These are phyloP conservation scores for Rosa chinensis DNA, from an alignment of 306 rosid species.

Conservation along the genomic window DNA sequence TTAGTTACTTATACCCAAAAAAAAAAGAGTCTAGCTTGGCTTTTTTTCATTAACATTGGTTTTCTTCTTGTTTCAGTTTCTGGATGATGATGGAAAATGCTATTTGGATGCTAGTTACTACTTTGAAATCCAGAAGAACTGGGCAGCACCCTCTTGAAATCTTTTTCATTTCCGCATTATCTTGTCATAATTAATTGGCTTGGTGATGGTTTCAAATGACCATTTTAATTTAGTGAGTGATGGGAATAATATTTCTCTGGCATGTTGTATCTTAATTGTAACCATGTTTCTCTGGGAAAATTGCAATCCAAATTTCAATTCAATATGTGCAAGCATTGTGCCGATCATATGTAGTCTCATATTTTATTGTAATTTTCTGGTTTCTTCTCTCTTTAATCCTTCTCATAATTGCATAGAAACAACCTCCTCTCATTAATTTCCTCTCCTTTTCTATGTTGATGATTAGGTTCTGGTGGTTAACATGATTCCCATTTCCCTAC, in stretches of 20 bases:
- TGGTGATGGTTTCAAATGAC: conserved; percentile 19
- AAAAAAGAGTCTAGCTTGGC: neutral
- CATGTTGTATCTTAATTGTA: conserved; percentile 36
- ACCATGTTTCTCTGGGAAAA: conserved; percentile 19
- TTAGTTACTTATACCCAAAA: neutral
- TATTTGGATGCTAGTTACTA: conserved; percentile 68
- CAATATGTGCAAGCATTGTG: conserved; percentile 18
- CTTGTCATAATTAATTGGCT: conserved; percentile 4
- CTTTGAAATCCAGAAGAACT: conserved; percentile 84
- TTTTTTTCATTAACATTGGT: neutral
- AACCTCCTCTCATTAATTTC: conserved; percentile 17
- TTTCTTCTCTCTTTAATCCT: neutral
- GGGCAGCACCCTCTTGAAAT: conserved; percentile 54
- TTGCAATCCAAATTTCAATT: conserved; percentile 35
- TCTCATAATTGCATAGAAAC: neutral
- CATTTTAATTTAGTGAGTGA: conserved; percentile 6
- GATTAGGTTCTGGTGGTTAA: neutral
- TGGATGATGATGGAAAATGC: conserved; percentile 92
- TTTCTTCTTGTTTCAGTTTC: conserved; percentile 47
- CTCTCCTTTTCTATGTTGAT: neutral
- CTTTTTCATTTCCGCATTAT: neutral
- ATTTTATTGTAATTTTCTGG: neutral
- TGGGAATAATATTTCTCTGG: conserved; percentile 16
- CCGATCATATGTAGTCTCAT: neutral
- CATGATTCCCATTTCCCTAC: neutral